phyloP scores from a whole-genome alignment of 441 rosid species.

The Geranium incanum region DNA sequence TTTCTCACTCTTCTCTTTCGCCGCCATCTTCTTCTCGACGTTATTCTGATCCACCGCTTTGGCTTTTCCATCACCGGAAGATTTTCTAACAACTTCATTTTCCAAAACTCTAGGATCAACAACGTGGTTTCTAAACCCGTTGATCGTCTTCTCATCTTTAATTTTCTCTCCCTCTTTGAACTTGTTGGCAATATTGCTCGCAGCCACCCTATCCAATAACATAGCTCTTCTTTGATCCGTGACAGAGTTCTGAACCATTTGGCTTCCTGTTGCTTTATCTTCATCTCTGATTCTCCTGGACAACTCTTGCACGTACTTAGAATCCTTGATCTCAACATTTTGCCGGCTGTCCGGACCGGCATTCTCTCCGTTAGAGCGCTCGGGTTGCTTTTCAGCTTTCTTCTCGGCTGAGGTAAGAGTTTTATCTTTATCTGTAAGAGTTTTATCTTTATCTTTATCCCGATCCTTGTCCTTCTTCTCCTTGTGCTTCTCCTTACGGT shows the following conservation, averaged over 20 bases:
- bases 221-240: slow-evolving; percentile 25
- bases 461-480: slow-evolving; percentile 34
- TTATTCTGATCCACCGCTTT: slow-evolving; percentile 37
- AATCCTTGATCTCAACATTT: slow-evolving; percentile 31
- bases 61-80: slow-evolving; percentile 25
- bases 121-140: slow-evolving; percentile 24
- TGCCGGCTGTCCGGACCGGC: slow-evolving; percentile 24
- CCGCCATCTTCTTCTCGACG: slow-evolving; percentile 26
- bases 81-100: slow-evolving; percentile 23
- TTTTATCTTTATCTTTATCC: slow-evolving; percentile 29
- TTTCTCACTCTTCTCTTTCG: slow-evolving; percentile 34
- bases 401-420: slow-evolving; percentile 13
- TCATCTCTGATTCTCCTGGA: slow-evolving; percentile 48
- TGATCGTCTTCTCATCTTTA: slow-evolving; percentile 34
- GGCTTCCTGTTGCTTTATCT: slow-evolving; percentile 45
- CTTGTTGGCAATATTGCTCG: slow-evolving; percentile 16
- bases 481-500: slow-evolving; percentile 35
- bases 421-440: slow-evolving; percentile 23
- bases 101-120: slow-evolving; percentile 28
- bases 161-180: slow-evolving; percentile 28
- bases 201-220: slow-evolving; percentile 24
- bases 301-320: slow-evolving; percentile 42
- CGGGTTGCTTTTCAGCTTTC: slow-evolving; percentile 24
- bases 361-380: slow-evolving; percentile 29
- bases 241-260: slow-evolving; percentile 30